phyloP scores from a whole-genome alignment of 805 yeast species.

The Candida namnaoensis region DNA sequence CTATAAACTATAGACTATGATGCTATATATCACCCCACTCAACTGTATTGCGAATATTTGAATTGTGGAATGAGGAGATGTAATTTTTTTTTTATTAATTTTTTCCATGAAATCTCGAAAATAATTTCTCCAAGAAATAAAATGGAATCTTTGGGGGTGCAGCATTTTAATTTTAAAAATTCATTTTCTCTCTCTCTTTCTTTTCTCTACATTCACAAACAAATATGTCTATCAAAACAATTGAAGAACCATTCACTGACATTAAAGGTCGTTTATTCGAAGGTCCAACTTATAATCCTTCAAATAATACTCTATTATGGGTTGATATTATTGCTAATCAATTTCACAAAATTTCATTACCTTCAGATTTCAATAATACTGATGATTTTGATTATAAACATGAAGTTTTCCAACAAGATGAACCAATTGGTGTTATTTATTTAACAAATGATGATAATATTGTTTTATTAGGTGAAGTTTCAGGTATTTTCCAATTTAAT shows the following conservation, averaged over 20 bases:
- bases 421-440: slow-evolving; percentile 64
- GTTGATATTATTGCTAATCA: slow-evolving; percentile 29
- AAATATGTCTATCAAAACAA: too few relatives aligned
- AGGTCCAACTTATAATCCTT: slow-evolving; percentile 55
- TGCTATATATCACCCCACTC: too few relatives aligned
- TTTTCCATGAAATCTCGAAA: too few relatives aligned
- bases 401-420: slow-evolving; percentile 27
- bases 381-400: slow-evolving; percentile 22
- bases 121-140: too few relatives aligned
- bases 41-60: too few relatives aligned
- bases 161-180: too few relatives aligned
- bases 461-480: slow-evolving; percentile 52
- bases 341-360: slow-evolving; percentile 22
- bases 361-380: slow-evolving; percentile 8
- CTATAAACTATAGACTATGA: too few relatives aligned
- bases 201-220: too few relatives aligned
- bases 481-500: slow-evolving; percentile 53
- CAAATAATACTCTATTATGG: slow-evolving; percentile 40
- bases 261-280: slow-evolving; percentile 41
- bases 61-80: too few relatives aligned
- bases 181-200: too few relatives aligned
- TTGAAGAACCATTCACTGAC: slow-evolving; percentile 7
- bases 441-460: slow-evolving; percentile 47
- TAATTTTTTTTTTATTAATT: too few relatives aligned
- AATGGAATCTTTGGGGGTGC: too few relatives aligned